Conservation (phyloP, 2,329 filamentous ascomycete genomes). For the Penicillium sp. region DNA sequence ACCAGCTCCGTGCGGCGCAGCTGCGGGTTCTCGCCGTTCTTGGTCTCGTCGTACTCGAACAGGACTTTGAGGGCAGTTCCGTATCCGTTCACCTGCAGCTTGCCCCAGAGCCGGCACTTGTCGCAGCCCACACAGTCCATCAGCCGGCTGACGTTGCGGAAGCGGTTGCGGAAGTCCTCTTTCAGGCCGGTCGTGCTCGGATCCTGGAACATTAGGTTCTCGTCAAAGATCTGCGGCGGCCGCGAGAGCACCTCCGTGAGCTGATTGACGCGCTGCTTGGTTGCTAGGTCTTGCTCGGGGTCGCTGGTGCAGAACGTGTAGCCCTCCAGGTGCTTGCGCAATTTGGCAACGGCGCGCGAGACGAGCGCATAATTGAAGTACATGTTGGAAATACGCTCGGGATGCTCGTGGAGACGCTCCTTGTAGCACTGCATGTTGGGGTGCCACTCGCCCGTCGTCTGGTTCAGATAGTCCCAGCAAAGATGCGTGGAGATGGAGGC, state of each 20-base stretch:
- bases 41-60: constrained; percentile 81
- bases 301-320: constrained; percentile 96
- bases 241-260: constrained; percentile 71
- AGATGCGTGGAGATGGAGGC: constrained; percentile 95
- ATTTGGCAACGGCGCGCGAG: constrained; percentile 85
- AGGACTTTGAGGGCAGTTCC: constrained; percentile 93
- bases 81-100: constrained; percentile 92
- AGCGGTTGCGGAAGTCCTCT: constrained; percentile 95
- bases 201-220: constrained; percentile 88
- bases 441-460: constrained; percentile 89
- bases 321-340: constrained; percentile 74
- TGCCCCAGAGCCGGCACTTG: constrained; percentile 97
- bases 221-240: constrained; percentile 80
- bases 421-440: constrained; percentile 91
- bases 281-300: constrained; percentile 71
- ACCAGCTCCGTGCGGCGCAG: constrained; percentile 91
- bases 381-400: constrained; percentile 92
- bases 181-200: constrained; percentile 70
- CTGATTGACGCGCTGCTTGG: constrained; percentile 77
- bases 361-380: constrained; percentile 99
- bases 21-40: constrained; percentile 64
- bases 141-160: constrained; percentile 91
- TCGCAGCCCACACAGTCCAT: constrained; percentile 99
- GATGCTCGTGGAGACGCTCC: constrained; percentile 76
- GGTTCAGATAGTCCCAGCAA: constrained; percentile 95